These are phyloP conservation scores for Leccinum subtestaceum DNA, from an alignment of 768 basidiomycete species.

Conservation along the genomic window DNA sequence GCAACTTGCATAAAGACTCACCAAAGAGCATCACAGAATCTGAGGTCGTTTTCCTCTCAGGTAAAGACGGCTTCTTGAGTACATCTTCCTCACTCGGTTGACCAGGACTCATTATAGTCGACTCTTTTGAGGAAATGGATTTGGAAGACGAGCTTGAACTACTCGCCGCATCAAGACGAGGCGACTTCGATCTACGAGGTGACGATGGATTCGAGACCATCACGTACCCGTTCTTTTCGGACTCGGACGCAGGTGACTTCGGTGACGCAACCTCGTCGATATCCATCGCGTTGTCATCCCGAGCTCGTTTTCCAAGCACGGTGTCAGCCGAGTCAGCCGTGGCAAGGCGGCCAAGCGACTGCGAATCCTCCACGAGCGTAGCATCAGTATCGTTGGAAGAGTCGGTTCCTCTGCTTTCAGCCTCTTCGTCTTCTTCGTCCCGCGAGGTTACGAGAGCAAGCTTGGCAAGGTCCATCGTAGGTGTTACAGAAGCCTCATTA, in stretches of 20 bases:
- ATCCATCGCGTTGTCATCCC: slow-evolving; percentile 52
- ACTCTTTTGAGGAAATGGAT: slow-evolving; percentile 28
- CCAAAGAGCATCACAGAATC: slow-evolving; percentile 92
- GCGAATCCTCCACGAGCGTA: slow-evolving; percentile 78
- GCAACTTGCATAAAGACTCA: slow-evolving; percentile 34
- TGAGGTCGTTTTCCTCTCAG: slow-evolving; percentile 52
- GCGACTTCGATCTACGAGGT: slow-evolving; percentile 36
- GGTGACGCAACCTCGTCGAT: slow-evolving; percentile 44
- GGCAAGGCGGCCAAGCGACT: slow-evolving; percentile 26
- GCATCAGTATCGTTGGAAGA: slow-evolving; percentile 87
- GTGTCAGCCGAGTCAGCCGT: slow-evolving; percentile 40
- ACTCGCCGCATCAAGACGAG: slow-evolving; percentile 29
- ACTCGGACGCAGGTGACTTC: slow-evolving; percentile 29
- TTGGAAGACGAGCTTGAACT: slow-evolving; percentile 30
- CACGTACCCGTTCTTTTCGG: slow-evolving; percentile 44
- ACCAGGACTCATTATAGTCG: slow-evolving; percentile 26
- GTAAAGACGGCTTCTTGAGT: slow-evolving; percentile 53
- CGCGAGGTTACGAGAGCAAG: slow-evolving; percentile 87
- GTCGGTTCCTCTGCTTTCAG: slow-evolving; percentile 68
- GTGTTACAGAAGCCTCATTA: slow-evolving; percentile 68
- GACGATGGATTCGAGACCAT: slow-evolving; percentile 38
- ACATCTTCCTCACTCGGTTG: slow-evolving; percentile 22
- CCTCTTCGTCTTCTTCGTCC: slow-evolving; percentile 85
- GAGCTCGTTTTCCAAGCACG: slow-evolving; percentile 68
- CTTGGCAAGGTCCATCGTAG: slow-evolving; percentile 84